Percentiles rank a stretch among this genome's conserved stretches.
Evolutionary conservation across 2,329 filamentous ascomycete species (phyloP).

Genomic region (Neofusicoccum kwambonambiense): DNA sequence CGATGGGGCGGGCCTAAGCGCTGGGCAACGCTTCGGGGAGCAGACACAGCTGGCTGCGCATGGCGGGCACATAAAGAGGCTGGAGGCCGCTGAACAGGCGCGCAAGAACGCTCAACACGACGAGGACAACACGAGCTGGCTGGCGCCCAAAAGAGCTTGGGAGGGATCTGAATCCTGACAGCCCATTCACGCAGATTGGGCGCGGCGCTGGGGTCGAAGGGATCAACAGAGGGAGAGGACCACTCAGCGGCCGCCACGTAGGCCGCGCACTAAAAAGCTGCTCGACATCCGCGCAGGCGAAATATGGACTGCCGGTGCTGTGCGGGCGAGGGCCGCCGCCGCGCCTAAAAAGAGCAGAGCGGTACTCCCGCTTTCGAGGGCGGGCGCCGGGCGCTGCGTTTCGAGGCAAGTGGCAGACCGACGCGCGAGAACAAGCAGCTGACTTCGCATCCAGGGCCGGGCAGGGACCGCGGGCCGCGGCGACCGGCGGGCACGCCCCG

Average conservation of each 20-base stretch:
- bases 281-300: constrained; percentile 16
- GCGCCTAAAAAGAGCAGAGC: constrained; percentile 18
- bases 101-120: not conserved
- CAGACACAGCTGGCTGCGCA: not conserved
- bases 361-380: not conserved
- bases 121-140: not conserved
- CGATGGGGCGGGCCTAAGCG: constrained; percentile 4
- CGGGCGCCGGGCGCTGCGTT: constrained; percentile 1
- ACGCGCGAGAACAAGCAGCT: not conserved
- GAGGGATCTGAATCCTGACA: constrained; percentile 23
- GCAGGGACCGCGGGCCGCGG: too few relatives aligned
- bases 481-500: too few relatives aligned
- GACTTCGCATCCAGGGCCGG: not conserved
- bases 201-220: constrained; percentile 24
- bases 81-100: not conserved
- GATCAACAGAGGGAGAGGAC: constrained; percentile 38
- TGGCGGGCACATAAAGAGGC: constrained; percentile 13
- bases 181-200: constrained; percentile 23
- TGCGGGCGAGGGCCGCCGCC: constrained; percentile 13
- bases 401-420: not conserved
- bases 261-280: constrained; percentile 22
- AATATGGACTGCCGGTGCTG: constrained; percentile 18
- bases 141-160: constrained; percentile 9
- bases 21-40: constrained; percentile 6
- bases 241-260: constrained; percentile 46